phyloP scores from a whole-genome alignment of 2,329 filamentous ascomycete genomes.

The Aspergillus carbonarius region DNA sequence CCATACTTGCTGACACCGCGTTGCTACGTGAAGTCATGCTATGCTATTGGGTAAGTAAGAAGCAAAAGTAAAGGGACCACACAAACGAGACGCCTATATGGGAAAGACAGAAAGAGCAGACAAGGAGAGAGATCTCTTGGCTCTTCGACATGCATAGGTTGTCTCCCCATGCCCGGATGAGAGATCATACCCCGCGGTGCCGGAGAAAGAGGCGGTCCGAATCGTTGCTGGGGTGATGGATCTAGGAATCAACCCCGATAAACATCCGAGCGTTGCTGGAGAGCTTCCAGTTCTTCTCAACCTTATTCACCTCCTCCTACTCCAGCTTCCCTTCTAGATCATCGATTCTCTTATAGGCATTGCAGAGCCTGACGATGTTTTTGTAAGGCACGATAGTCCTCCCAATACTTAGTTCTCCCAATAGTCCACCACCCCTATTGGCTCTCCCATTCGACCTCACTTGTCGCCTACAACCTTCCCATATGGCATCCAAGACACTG shows the following conservation, averaged over 20 bases:
- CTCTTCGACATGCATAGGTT: neutral
- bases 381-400: neutral
- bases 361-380: neutral
- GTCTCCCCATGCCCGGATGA: neutral
- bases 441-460: constrained; percentile 2
- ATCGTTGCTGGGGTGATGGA: constrained; percentile 29
- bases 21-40: constrained; percentile 17
- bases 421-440: constrained; percentile 9
- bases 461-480: constrained; percentile 28
- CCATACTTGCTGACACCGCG: constrained; percentile 3
- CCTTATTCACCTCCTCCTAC: constrained; percentile 8
- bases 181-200: constrained; percentile 27
- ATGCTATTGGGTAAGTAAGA: neutral
- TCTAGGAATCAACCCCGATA: constrained; percentile 9
- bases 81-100: neutral
- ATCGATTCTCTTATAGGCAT: neutral
- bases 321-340: constrained; percentile 1
- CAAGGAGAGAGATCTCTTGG: neutral
- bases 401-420: neutral
- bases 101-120: neutral
- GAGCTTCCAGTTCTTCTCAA: constrained; percentile 12
- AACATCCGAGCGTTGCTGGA: constrained; percentile 16
- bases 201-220: constrained; percentile 36
- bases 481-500: constrained; percentile 72
- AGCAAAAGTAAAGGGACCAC: neutral